phyloP scores from a whole-genome alignment of 2,329 filamentous ascomycete species.

The Plenodomus lindquistii region DNA sequence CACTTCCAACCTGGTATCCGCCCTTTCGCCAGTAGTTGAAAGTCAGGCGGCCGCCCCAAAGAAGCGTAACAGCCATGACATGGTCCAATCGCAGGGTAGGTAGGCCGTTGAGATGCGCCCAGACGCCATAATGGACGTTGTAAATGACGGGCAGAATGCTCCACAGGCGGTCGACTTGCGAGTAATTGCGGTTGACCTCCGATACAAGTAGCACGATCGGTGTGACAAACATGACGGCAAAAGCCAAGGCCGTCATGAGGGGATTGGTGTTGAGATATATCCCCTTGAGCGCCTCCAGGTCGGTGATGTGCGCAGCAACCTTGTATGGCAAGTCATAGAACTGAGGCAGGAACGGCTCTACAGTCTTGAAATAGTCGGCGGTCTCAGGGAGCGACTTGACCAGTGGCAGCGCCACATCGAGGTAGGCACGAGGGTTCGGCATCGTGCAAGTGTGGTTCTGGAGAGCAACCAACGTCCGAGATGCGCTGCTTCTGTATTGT shows the following conservation, averaged over 20 bases:
- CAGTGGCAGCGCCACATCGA: slow-evolving; percentile 63
- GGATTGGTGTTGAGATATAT: slow-evolving; percentile 88
- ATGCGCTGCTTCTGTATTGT: slow-evolving; percentile 3
- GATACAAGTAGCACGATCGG: slow-evolving; percentile 73
- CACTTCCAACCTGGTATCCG: slow-evolving; percentile 83
- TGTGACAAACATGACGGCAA: slow-evolving; percentile 71
- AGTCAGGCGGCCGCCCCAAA: slow-evolving; percentile 91
- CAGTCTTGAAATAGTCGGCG: slow-evolving; percentile 73
- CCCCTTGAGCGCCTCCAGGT: slow-evolving; percentile 64
- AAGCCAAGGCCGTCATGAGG: slow-evolving; percentile 72
- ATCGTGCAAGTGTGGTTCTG: slow-evolving; percentile 41
- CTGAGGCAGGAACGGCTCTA: slow-evolving; percentile 75
- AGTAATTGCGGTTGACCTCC: slow-evolving; percentile 91
- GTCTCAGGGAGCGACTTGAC: slow-evolving; percentile 73
- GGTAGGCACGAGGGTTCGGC: slow-evolving; percentile 41
- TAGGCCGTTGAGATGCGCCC: slow-evolving; percentile 75
- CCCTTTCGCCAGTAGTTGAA: slow-evolving; percentile 98
- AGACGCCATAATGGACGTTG: slow-evolving; percentile 80
- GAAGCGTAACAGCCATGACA: slow-evolving; percentile 67
- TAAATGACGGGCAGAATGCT: slow-evolving; percentile 86
- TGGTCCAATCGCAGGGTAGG: slow-evolving; percentile 73
- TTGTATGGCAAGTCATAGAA: slow-evolving; percentile 53
- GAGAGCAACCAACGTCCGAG: background rate
- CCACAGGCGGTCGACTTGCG: slow-evolving; percentile 94
- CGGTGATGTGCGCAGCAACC: slow-evolving; percentile 60